These are phyloP conservation scores for Syzygium oleosum DNA, from an alignment of 345 rosid species.

Conservation along the genomic window DNA sequence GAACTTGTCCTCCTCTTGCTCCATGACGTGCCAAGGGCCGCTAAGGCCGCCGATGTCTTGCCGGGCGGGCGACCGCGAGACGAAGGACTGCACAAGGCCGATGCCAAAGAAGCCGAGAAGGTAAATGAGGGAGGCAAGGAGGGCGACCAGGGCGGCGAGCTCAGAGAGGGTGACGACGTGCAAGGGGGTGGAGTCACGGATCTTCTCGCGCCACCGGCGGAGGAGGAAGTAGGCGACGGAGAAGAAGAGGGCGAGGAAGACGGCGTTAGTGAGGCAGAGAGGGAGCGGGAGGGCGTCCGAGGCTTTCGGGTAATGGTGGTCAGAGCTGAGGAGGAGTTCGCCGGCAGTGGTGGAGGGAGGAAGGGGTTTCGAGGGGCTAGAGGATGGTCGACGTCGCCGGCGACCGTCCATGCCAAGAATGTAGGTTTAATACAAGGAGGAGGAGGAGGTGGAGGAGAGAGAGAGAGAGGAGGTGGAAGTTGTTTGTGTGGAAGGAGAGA, in stretches of 20 bases:
- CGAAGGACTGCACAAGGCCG: slow-evolving; percentile 72
- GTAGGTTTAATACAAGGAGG: neutral
- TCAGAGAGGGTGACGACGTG: slow-evolving; percentile 46
- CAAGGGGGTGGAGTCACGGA: slow-evolving; percentile 52
- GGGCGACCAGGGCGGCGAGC: slow-evolving; percentile 23
- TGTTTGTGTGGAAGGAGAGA: neutral
- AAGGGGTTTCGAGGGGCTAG: neutral
- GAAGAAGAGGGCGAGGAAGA: slow-evolving; percentile 45
- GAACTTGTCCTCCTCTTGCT: slow-evolving; percentile 6
- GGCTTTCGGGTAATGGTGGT: slow-evolving; percentile 8
- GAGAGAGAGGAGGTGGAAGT: neutral
- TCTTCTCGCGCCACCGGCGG: slow-evolving; percentile 40
- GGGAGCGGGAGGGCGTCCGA: slow-evolving; percentile 43
- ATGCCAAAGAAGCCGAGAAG: slow-evolving; percentile 78
- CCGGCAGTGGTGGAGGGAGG: slow-evolving; percentile 6
- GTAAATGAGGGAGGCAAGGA: slow-evolving; percentile 66
- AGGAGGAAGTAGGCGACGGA: slow-evolving; percentile 44
- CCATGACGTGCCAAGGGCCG: slow-evolving; percentile 37
- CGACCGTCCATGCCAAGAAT: slow-evolving; percentile 2
- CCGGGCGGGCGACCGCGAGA: slow-evolving; percentile 17
- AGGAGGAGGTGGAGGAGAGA: neutral
- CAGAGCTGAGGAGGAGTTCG: neutral
- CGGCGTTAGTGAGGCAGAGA: slow-evolving; percentile 27
- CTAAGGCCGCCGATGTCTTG: slow-evolving; percentile 9
- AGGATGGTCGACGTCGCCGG: slow-evolving; percentile 2